phyloP scores from a whole-genome alignment of 805 yeast species.

The Nakazawaea ernobii region DNA sequence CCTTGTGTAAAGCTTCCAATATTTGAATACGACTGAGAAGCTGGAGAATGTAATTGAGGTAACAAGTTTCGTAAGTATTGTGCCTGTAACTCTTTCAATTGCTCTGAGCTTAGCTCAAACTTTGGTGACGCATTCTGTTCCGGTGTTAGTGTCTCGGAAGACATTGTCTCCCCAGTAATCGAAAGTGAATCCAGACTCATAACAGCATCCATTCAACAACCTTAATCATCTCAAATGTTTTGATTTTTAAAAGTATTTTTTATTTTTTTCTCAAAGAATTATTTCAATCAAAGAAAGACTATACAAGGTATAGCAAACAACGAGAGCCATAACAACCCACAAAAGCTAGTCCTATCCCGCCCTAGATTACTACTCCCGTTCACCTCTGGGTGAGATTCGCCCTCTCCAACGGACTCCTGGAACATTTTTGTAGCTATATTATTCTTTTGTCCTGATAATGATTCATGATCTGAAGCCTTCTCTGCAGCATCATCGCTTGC shows the following conservation, averaged over 20 bases:
- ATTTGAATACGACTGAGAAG: conserved; percentile 13
- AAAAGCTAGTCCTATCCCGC: no score
- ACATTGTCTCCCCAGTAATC: not conserved
- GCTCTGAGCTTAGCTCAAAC: conserved; percentile 2
- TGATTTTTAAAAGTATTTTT: not conserved
- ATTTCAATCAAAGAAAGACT: no score
- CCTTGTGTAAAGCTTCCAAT: conserved; percentile 77
- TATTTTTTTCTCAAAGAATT: no score
- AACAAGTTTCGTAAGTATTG: conserved; percentile 8
- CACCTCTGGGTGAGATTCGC: no score
- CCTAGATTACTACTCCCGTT: no score
- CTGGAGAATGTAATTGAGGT: conserved; percentile 6
- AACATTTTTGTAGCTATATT: no score
- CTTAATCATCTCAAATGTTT: not conserved
- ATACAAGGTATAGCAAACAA: no score
- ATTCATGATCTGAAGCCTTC: not conserved
- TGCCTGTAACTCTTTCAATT: conserved; percentile 8
- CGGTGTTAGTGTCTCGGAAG: not conserved
- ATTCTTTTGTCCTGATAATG: no score
- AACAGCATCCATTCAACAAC: no score
- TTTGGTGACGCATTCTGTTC: not conserved
- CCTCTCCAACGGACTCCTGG: no score
- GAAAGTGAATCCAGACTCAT: not conserved
- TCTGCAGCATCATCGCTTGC: not conserved
- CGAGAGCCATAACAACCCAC: no score